Conservation (phyloP, 1,284 basidiomycete species). For the Moniliella sp. region DNA sequence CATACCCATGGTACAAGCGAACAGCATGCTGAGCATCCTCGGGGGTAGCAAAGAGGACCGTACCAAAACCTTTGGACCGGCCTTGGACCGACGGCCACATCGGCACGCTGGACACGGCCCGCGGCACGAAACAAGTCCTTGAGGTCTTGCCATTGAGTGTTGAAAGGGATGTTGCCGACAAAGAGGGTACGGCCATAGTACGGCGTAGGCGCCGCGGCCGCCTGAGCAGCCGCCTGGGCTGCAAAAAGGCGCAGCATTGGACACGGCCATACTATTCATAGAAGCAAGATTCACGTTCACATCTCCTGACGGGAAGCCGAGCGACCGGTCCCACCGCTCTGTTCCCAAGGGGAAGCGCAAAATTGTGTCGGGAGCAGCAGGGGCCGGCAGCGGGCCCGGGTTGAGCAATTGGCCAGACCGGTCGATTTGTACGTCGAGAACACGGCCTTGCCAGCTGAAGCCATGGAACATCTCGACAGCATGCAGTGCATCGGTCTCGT, state of each 20-base stretch:
- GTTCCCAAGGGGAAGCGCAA: too few species aligned
- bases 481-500: constrained; percentile 31
- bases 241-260: not conserved
- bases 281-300: not conserved
- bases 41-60: constrained; percentile 66
- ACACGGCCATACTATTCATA: not conserved
- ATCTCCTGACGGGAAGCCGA: not conserved
- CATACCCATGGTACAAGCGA: constrained; percentile 34
- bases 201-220: constrained; percentile 1
- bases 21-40: constrained; percentile 76
- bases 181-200: constrained; percentile 29
- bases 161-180: constrained; percentile 29
- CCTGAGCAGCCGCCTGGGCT: not conserved
- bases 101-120: constrained; percentile 67
- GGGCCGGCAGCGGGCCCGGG: constrained; percentile 7
- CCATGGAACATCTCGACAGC: constrained; percentile 35
- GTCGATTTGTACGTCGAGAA: constrained; percentile 23
- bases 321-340: not conserved
- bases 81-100: constrained; percentile 80
- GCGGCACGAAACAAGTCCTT: constrained; percentile 28
- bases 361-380: constrained; percentile 3
- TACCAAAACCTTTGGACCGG: constrained; percentile 72
- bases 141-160: constrained; percentile 32
- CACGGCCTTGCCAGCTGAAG: constrained; percentile 31
- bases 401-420: constrained; percentile 15